These are phyloP conservation scores for Fusarium nelsonii DNA, from an alignment of 2,329 filamentous ascomycete genomes.

Conservation along the genomic window DNA sequence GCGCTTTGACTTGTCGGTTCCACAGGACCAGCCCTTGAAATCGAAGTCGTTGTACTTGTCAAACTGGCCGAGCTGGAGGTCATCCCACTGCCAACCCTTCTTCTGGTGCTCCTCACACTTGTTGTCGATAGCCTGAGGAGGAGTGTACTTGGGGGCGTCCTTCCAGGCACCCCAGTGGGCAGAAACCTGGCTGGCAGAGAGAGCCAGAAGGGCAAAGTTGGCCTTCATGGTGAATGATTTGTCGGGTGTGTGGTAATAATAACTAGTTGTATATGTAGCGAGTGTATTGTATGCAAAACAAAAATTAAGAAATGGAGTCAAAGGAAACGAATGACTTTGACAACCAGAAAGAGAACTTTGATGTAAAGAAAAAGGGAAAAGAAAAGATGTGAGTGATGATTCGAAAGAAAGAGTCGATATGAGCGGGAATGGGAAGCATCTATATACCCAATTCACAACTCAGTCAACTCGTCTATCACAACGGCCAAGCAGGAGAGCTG, in stretches of 20 bases:
- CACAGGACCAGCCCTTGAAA: conserved; percentile 80
- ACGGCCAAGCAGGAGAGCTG: conserved; percentile 7
- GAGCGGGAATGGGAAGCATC: conserved; percentile 43
- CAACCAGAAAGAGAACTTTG: conserved; percentile 47
- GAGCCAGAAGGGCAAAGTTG: conserved; percentile 61
- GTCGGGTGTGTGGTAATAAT: conserved; percentile 26
- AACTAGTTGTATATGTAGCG: conserved; percentile 41
- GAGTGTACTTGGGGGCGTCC: conserved; percentile 66
- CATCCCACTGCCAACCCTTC: conserved; percentile 77
- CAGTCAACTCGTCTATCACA: conserved; percentile 11
- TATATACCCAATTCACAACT: conserved; percentile 47
- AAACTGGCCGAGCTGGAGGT: conserved; percentile 72
- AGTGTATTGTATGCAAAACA: conserved; percentile 41
- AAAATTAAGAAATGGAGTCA: conserved; percentile 51
- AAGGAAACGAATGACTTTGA: conserved; percentile 72
- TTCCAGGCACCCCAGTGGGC: conserved; percentile 52
- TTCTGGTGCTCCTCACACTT: conserved; percentile 78
- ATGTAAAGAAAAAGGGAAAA: conserved; percentile 46
- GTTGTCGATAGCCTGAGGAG: conserved; percentile 80
- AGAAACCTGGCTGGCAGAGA: conserved; percentile 64
- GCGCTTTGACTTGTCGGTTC: conserved; percentile 68
- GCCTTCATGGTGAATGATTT: conserved; percentile 63
- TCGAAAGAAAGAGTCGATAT: conserved; percentile 33
- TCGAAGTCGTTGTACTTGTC: conserved; percentile 76
- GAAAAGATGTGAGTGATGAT: conserved; percentile 46